These are phyloP conservation scores for Dioscorea dumetorum DNA, from an alignment of 106 monocot species.

Conservation along the genomic window DNA sequence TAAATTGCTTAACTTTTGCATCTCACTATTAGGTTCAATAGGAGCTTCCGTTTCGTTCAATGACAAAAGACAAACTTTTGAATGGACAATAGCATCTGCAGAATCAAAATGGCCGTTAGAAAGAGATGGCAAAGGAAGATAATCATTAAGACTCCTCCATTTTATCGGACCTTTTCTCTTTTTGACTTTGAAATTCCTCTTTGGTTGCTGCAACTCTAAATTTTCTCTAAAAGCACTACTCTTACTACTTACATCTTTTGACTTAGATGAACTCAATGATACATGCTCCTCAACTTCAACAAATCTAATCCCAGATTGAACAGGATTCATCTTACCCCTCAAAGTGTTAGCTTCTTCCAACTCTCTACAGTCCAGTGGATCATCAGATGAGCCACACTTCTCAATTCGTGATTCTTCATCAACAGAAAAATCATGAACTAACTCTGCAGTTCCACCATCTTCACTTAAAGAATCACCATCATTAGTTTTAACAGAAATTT, in stretches of 20 bases:
- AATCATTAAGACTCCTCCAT: constrained; percentile 18
- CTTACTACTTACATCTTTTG: constrained; percentile 19
- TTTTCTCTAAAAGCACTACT: constrained; percentile 11
- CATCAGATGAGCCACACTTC: constrained; percentile 65
- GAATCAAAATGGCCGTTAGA: constrained; percentile 16
- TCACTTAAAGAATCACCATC: constrained; percentile 10
- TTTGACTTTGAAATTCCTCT: constrained; percentile 3
- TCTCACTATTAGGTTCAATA: constrained; percentile 6
- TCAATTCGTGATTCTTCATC: constrained; percentile 70
- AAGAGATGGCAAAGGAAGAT: constrained; percentile 9
- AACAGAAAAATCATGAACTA: constrained; percentile 16
- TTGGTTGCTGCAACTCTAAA: not conserved
- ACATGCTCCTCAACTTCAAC: constrained; percentile 11
- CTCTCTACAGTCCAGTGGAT: constrained; percentile 18
- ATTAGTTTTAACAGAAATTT: constrained; percentile 43
- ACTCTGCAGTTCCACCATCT: constrained; percentile 9
- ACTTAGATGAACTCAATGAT: constrained; percentile 12
- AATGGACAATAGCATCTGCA: constrained; percentile 8
- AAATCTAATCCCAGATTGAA: constrained; percentile 5
- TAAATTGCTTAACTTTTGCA: constrained; percentile 1
- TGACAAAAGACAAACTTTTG: constrained; percentile 12
- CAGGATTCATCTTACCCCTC: constrained; percentile 1
- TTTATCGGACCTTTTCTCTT: constrained; percentile 22
- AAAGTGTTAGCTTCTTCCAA: constrained; percentile 15
- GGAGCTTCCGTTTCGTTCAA: constrained; percentile 9